Percentiles rank a stretch among this genome's conserved stretches.
phyloP scores from a whole-genome alignment of 108 stramenopile species.

The Poteriospumella lacustris region DNA sequence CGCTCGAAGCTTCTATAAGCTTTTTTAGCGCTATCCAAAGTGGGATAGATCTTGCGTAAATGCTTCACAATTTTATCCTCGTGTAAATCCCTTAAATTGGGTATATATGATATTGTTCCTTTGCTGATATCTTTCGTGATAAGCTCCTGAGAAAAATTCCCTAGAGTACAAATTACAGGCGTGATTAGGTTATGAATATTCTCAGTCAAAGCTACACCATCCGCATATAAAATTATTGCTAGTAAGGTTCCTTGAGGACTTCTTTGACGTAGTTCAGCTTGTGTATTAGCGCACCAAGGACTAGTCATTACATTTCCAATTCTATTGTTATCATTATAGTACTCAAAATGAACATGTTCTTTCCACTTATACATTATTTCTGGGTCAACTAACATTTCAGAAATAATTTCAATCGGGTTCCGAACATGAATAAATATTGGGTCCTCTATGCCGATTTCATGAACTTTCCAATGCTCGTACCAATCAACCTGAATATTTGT shows the following conservation, averaged over 20 bases:
- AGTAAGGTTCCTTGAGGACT: slow-evolving; percentile 7
- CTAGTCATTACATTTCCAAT: slow-evolving; percentile 8
- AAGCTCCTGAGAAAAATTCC: slow-evolving; percentile 7
- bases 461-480: slow-evolving; percentile 7
- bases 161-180: slow-evolving; percentile 7
- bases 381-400: slow-evolving; percentile 7
- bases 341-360: slow-evolving; percentile 8
- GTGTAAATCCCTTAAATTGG: slow-evolving; percentile 8
- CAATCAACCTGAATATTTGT: slow-evolving; percentile 8
- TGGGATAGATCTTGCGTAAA: slow-evolving; percentile 7
- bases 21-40: slow-evolving; percentile 8
- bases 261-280: slow-evolving; percentile 7
- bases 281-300: slow-evolving; percentile 6
- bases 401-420: slow-evolving; percentile 8
- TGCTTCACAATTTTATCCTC: slow-evolving; percentile 8
- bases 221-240: slow-evolving; percentile 8
- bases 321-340: slow-evolving; percentile 9
- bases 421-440: slow-evolving; percentile 8
- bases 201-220: slow-evolving; percentile 7
- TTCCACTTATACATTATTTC: slow-evolving; percentile 9
- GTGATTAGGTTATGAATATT: slow-evolving; percentile 9
- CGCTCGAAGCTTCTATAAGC: slow-evolving; percentile 6
- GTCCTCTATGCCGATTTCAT: slow-evolving; percentile 7
- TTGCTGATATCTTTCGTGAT: slow-evolving; percentile 8
- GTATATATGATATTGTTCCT: slow-evolving; percentile 9